Base-by-base conservation (phyloP, 2,329 filamentous ascomycete species). In the Arthrobotrys megalospora region DNA sequence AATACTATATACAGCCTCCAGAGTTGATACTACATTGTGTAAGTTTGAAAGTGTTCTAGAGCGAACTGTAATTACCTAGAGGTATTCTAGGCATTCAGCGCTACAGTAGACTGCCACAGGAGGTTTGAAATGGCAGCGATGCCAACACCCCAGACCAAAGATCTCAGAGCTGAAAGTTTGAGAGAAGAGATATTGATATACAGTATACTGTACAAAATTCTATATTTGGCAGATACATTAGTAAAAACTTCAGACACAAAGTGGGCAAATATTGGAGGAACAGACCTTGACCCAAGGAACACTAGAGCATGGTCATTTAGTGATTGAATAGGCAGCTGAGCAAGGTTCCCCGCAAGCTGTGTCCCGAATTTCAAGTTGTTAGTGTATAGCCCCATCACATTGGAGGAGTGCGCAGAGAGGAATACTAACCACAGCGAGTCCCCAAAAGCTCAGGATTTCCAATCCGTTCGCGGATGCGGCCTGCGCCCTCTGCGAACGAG, bases 251-350 rank as follows among this genome's bases (percentile, higher is more conserved):
- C n/a, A 41, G 6, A 58, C n/a, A 6, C 1, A 4, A 7, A 12
- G 48, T 8, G 6, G 43, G 4, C 7, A 48, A 41, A 3, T 2
- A n/a, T 8, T 12, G 14, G 16, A 45, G 28, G 14, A 41, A 55
- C 43, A 32, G 14, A 70, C 66, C 66, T 70, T 16, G 38, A 62
- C 19, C 41, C 66, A 32, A 70, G 36, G 12, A 62, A 70, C 28
- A 32, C 6, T 6, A 47, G 4, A 41, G 66, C 10, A 34, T 70
- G 45, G 12, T 47, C 28, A 34, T 70, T 70, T 7, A 70, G 21
- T 2, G 66, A 48, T 1, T 70, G 14, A 2, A 28, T 41, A 6
- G 66, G 53, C 5, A 70, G 19, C 8, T 62, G 24, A 3, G 53
- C 66, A 0, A 62, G 5, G 10, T 70, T 70, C 7, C 66, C 66